Evolutionary conservation across 2,329 filamentous ascomycete species (phyloP).

Genomic region (Neopestalotiopsis sp.): DNA sequence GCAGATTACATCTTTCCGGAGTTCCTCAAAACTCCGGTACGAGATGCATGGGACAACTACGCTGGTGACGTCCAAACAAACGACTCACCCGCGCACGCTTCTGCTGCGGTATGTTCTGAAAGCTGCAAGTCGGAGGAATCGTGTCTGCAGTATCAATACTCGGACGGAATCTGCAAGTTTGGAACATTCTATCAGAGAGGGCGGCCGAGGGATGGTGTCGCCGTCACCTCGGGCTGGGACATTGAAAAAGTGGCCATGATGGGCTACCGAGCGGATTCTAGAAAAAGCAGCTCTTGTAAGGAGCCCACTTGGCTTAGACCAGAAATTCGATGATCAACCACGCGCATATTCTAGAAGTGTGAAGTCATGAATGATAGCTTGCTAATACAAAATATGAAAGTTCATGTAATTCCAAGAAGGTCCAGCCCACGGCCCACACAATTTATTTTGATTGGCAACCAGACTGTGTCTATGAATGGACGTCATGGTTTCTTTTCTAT

Average conservation of each 20-base stretch:
- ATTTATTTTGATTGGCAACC: too few relatives aligned
- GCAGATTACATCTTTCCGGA: slow-evolving; percentile 3
- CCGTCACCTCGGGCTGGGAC: slow-evolving; percentile 5
- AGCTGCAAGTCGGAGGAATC: neutral
- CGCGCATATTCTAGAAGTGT: neutral
- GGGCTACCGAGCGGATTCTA: neutral
- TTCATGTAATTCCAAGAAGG: too few relatives aligned
- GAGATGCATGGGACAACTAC: neutral
- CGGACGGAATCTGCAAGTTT: slow-evolving; percentile 6
- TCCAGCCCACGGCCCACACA: too few relatives aligned
- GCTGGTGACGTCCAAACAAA: slow-evolving; percentile 1
- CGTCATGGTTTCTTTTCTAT: too few relatives aligned
- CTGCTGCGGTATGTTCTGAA: neutral
- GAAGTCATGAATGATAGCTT: too few relatives aligned
- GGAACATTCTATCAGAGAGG: slow-evolving; percentile 4
- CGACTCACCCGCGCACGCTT: neutral
- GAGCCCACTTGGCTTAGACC: slow-evolving; percentile 8
- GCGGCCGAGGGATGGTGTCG: neutral
- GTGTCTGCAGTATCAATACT: slow-evolving; percentile 8
- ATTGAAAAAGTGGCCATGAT: neutral
- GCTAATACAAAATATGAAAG: too few relatives aligned
- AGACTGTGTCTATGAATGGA: too few relatives aligned
- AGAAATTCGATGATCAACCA: neutral
- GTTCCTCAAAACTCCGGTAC: neutral
- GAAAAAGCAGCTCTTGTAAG: slow-evolving; percentile 7